Base-by-base conservation (phyloP, 495 filamentous ascomycete species). In the Penicillium longicatenatum region DNA sequence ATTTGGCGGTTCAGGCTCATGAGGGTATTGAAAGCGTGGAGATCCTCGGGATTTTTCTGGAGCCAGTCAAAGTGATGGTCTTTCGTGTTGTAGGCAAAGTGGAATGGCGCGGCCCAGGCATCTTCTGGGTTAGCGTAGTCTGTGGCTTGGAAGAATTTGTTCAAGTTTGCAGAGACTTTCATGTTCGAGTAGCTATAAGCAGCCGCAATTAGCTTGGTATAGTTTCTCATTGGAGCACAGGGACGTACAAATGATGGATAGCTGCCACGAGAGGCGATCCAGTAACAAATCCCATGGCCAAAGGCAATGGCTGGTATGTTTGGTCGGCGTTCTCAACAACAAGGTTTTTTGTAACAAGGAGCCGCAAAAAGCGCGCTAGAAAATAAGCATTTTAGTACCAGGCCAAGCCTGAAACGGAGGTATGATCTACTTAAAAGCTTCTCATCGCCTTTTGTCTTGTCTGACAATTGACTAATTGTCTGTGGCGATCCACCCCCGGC, bases 31-130 rank as follows among this genome's bases (percentile, higher is more conserved):
- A 72, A 70, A n/a, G 37, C 58, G 1, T 62, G 3, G 20, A 55
- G 60, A 2, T 51, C 19, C 0, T 31, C 52, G 0, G 65, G 58
- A 33, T 65, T 50, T 1, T 67, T 11, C 11, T 12, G n/a, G 2
- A 77, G 16, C 64, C 66, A 74, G 10, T 59, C 57, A 37, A 72
- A 77, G 39, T 66, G 60, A 21, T 66, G 64, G 21, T 57, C 11
- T 0, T 67, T 52, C 3, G 72, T 75, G 24, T 59, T 56, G 33
- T 65, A 67, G 1, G 56, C 73, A 31, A 49, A 52, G 39, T 77
- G 70, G 31, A 70, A 75, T 0, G 70, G 59, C 2, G 65, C 52
- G 29, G 71, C 52, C 16, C 44, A 44, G 4, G 57, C 54, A 22
- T 73, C 60, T 6, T 43, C 54, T 0, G 73, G 73, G 53, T 46